Evolutionary conservation across 2,329 filamentous ascomycete genomes (phyloP).

Genomic region (Colletotrichum tanaceti): DNA sequence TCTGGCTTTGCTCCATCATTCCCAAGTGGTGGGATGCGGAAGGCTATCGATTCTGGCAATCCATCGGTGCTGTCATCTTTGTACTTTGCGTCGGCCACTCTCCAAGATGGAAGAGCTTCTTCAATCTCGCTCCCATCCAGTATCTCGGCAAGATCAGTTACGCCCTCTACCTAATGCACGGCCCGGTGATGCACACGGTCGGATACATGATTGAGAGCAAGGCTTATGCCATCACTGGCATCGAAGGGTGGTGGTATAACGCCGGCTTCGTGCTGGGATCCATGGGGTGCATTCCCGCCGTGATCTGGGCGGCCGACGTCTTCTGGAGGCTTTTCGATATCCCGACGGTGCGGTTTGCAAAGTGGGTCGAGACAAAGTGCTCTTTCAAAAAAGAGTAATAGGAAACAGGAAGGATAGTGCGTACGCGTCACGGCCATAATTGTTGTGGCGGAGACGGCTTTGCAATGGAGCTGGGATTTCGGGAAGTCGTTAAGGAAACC

Average conservation of each 20-base stretch:
- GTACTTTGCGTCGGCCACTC: conserved; percentile 62
- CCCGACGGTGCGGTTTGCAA: conserved; percentile 66
- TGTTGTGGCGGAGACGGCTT: conserved; percentile 7
- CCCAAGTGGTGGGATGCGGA: conserved; percentile 62
- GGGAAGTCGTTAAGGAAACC: conserved; percentile 28
- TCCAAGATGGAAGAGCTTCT: conserved; percentile 60
- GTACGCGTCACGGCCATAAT: conserved; percentile 12
- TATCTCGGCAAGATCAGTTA: conserved; percentile 72
- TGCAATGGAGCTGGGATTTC: conserved; percentile 12
- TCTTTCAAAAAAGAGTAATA: conserved; percentile 45
- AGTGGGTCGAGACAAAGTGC: conserved; percentile 63
- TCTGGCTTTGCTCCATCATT: conserved; percentile 59
- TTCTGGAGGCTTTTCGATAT: conserved; percentile 68
- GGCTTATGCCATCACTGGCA: conserved; percentile 61
- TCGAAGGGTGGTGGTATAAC: conserved; percentile 58
- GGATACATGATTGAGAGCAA: conserved; percentile 64
- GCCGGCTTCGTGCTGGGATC: conserved; percentile 60
- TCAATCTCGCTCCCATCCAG: conserved; percentile 62
- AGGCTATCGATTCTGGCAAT: conserved; percentile 68
- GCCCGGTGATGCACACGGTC: conserved; percentile 63
- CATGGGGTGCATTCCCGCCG: conserved; percentile 60
- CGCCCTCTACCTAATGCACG: conserved; percentile 71
- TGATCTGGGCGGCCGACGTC: conserved; percentile 67
- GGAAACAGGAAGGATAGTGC: neutral
- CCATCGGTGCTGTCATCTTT: conserved; percentile 63